Conservation (phyloP, 1,139 yeast species). For the Nakaseomyces bracarensis region DNA sequence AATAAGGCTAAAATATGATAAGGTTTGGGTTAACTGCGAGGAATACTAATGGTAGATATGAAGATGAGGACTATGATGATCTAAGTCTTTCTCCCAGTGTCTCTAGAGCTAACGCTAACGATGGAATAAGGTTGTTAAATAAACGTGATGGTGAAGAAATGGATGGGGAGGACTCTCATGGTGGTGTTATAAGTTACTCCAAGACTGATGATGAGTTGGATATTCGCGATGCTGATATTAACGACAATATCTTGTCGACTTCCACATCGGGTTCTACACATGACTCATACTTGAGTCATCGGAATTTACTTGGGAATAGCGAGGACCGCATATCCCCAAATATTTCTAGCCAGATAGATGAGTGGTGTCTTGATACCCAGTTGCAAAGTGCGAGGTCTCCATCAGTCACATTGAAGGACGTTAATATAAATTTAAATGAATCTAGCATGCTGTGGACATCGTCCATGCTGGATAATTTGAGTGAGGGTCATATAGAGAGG, state of each 20-base stretch:
- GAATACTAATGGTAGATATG: neutral
- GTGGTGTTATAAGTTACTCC: neutral
- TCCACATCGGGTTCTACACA: neutral
- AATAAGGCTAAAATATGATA: too few species aligned
- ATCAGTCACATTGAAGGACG: neutral
- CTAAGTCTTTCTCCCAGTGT: conserved; percentile 1
- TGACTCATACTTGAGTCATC: neutral
- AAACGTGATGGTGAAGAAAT: neutral
- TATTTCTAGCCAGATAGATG: conserved; percentile 1
- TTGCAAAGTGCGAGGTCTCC: neutral
- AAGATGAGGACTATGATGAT: neutral
- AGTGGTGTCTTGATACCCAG: conserved; percentile 1
- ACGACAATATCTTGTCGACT: neutral
- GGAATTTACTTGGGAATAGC: neutral
- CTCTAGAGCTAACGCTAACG: neutral
- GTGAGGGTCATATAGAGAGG: conserved; percentile 1
- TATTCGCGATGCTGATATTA: neutral
- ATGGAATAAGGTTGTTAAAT: too few species aligned
- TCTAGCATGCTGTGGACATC: neutral
- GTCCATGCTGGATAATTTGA: neutral
- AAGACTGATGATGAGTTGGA: neutral
- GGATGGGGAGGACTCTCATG: neutral
- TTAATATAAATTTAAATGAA: too few species aligned
- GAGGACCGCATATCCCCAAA: neutral
- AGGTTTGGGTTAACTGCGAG: too few species aligned